These are phyloP conservation scores for Phytophthora sojae DNA, from an alignment of 352 stramenopile genomes.

Conservation along the genomic window DNA sequence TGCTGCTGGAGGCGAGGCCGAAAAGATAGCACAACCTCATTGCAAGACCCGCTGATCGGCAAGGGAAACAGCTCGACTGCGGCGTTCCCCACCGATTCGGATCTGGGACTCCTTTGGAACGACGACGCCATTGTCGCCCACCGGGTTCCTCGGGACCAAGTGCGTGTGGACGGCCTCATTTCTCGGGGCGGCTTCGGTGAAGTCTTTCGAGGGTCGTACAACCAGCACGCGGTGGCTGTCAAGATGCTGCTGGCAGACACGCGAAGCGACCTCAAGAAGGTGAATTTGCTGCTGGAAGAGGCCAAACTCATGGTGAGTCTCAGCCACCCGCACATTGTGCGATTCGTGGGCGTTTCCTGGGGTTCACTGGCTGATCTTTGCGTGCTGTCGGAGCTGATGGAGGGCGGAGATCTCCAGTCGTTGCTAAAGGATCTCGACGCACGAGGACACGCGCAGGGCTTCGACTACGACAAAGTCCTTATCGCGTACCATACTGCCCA, in stretches of 20 bases:
- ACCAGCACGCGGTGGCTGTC: slow-evolving; percentile 42
- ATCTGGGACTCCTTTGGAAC: slow-evolving; percentile 8
- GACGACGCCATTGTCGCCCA: slow-evolving; percentile 8
- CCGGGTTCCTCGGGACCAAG: slow-evolving; percentile 17
- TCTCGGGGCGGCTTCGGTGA: slow-evolving; percentile 41
- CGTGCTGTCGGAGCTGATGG: slow-evolving; percentile 51
- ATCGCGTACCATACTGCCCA: slow-evolving; percentile 40
- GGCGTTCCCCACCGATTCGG: slow-evolving; percentile 3
- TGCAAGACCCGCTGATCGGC: slow-evolving; percentile 6
- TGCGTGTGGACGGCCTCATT: slow-evolving; percentile 3
- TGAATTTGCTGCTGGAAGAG: slow-evolving; percentile 48
- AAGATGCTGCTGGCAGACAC: slow-evolving; percentile 42
- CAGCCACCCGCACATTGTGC: slow-evolving; percentile 56
- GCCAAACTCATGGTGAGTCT: slow-evolving; percentile 50
- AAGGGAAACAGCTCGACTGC: neutral
- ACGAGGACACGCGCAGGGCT: slow-evolving; percentile 9
- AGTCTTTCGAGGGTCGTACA: slow-evolving; percentile 52
- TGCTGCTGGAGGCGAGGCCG: slow-evolving; percentile 4
- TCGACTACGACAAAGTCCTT: slow-evolving; percentile 34
- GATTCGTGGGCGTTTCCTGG: slow-evolving; percentile 57
- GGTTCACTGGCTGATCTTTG: slow-evolving; percentile 38
- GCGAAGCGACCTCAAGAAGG: slow-evolving; percentile 37
- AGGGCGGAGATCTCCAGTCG: slow-evolving; percentile 36
- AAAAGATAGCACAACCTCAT: neutral
- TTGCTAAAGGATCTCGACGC: slow-evolving; percentile 29